A percentile compares a stretch with the other conserved stretches of the same genome.
Conservation (phyloP, 805 yeast species). For the Debaryomyces maramus region DNA sequence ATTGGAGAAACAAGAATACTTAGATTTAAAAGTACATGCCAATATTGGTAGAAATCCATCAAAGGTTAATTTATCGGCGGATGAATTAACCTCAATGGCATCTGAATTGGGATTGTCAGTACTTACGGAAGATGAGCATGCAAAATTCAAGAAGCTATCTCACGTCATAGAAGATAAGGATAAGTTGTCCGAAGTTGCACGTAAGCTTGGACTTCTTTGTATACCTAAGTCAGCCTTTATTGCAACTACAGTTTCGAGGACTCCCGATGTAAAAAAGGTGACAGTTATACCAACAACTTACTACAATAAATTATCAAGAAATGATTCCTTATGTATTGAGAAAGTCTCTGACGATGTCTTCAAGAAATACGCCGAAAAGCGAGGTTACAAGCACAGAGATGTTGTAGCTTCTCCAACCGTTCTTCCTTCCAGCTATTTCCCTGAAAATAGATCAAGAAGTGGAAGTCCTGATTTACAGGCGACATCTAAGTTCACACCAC, state of each 20-base stretch:
- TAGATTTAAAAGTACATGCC: slow-evolving; percentile 21
- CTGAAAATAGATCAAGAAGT: neutral
- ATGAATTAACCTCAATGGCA: slow-evolving; percentile 21
- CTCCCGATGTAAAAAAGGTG: slow-evolving; percentile 55
- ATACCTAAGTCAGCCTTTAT: slow-evolving; percentile 61
- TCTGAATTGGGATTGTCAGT: slow-evolving; percentile 38
- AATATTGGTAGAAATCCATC: neutral
- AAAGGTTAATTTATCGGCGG: neutral
- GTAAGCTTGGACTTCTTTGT: slow-evolving; percentile 47
- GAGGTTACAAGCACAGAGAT: slow-evolving; percentile 44
- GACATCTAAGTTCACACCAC: slow-evolving; percentile 2
- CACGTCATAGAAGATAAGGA: slow-evolving; percentile 21
- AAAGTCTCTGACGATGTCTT: slow-evolving; percentile 47
- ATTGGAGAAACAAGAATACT: slow-evolving; percentile 29
- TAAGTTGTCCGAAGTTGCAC: slow-evolving; percentile 41
- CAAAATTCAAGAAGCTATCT: slow-evolving; percentile 5
- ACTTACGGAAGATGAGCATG: slow-evolving; percentile 12
- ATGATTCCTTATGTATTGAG: slow-evolving; percentile 43
- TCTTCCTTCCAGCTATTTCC: slow-evolving; percentile 10
- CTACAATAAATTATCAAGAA: slow-evolving; percentile 56
- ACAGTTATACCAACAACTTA: slow-evolving; percentile 66
- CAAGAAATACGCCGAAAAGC: slow-evolving; percentile 45
- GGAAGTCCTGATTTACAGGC: neutral
- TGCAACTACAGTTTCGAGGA: slow-evolving; percentile 59
- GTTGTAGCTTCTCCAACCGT: slow-evolving; percentile 20